phyloP scores from a whole-genome alignment of 164 flowering plant species.

The Malania oleifera region DNA sequence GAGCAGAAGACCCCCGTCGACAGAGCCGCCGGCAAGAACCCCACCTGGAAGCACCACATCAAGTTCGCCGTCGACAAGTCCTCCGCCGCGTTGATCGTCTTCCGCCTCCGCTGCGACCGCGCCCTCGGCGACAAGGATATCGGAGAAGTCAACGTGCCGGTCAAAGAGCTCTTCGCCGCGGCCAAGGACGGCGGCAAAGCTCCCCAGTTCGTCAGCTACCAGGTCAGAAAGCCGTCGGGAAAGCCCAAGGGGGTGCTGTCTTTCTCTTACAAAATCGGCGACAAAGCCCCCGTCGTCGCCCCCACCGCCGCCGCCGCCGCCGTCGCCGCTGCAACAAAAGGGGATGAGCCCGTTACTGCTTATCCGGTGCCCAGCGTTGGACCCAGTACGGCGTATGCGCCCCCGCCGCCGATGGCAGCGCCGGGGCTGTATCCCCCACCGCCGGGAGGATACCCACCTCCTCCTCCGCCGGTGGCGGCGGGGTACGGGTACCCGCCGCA shows the following conservation, averaged over 20 bases:
- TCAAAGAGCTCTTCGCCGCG: slow-evolving; percentile 49
- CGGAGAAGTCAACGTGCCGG: slow-evolving; percentile 56
- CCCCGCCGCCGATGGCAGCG: slow-evolving; percentile 11
- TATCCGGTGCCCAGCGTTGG: slow-evolving; percentile 30
- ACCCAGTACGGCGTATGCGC: slow-evolving; percentile 11
- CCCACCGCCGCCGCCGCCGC: slow-evolving; percentile 10
- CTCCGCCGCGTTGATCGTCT: slow-evolving; percentile 21
- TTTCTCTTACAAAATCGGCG: slow-evolving; percentile 55
- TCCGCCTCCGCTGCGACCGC: slow-evolving; percentile 40
- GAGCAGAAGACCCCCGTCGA: slow-evolving; percentile 22
- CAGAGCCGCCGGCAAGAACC: slow-evolving; percentile 40
- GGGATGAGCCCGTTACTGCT: slow-evolving; percentile 35
- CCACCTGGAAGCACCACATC: slow-evolving; percentile 49
- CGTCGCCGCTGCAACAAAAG: neutral
- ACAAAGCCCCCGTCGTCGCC: slow-evolving; percentile 17
- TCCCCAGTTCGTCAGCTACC: slow-evolving; percentile 34
- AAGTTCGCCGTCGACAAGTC: slow-evolving; percentile 45
- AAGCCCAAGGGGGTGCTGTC: slow-evolving; percentile 51
- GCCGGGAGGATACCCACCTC: slow-evolving; percentile 1
- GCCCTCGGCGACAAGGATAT: slow-evolving; percentile 47
- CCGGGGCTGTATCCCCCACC: slow-evolving; percentile 3
- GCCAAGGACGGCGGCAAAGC: slow-evolving; percentile 11
- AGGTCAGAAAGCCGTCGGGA: slow-evolving; percentile 50
- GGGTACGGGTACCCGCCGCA: slow-evolving; percentile 19
- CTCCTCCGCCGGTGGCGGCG: slow-evolving; percentile 7